Conservation (phyloP, 768 basidiomycete genomes). For the Hygrophoropsis aurantiaca region DNA sequence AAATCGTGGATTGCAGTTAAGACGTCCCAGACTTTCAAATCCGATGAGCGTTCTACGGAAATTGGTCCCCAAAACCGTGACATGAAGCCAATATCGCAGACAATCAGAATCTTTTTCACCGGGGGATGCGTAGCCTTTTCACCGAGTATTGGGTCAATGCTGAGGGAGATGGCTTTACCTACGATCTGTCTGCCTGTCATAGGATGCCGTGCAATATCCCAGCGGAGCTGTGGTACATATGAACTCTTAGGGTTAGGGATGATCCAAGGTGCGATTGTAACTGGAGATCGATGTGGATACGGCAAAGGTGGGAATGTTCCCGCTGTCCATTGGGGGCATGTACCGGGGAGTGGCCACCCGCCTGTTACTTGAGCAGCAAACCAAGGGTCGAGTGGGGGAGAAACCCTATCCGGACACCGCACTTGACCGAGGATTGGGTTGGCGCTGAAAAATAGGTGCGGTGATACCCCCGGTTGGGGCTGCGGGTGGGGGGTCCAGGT, state of each 20-base stretch:
- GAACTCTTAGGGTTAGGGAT: conserved; percentile 32
- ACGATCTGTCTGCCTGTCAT: conserved; percentile 30
- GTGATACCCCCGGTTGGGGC: conserved; percentile 5
- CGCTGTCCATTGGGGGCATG: conserved; percentile 24
- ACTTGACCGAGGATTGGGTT: neutral
- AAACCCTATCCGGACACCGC: neutral
- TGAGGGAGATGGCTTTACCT: conserved; percentile 21
- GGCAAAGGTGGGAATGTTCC: conserved; percentile 26
- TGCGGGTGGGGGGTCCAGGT: conserved; percentile 28
- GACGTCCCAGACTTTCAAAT: too few relatives aligned
- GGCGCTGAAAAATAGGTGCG: neutral
- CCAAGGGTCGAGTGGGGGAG: conserved; percentile 10
- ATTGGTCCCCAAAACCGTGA: too few relatives aligned
- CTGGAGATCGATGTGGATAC: conserved; percentile 11
- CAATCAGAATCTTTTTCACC: conserved; percentile 19
- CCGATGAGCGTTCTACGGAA: too few relatives aligned
- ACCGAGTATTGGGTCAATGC: conserved; percentile 13
- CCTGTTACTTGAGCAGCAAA: conserved; percentile 15
- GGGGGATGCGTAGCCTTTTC: conserved; percentile 22
- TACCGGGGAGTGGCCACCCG: conserved; percentile 21
- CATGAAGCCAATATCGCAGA: conserved; percentile 21
- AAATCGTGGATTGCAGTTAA: too few relatives aligned
- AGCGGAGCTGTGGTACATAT: conserved; percentile 28
- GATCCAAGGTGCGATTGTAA: conserved; percentile 25
- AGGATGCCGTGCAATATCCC: conserved; percentile 38